Evolutionary conservation across 305 asterid genomes (phyloP).

Genomic region (Solanum chacoense): DNA sequence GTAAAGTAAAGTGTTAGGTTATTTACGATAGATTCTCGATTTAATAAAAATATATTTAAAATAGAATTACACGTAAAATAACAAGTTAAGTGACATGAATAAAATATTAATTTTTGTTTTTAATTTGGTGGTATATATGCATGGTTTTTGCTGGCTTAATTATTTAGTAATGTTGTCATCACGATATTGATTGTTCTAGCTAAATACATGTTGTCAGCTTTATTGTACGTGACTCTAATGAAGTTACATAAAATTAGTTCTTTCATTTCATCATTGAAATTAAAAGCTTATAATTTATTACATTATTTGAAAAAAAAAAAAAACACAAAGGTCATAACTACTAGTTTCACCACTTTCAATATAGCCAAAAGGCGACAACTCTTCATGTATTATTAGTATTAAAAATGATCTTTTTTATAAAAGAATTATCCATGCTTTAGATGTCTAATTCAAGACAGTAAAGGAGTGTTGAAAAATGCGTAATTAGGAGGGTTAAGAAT

Average conservation of each 20-base stretch:
- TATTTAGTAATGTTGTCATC: not conserved
- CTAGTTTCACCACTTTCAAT: not conserved
- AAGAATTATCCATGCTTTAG: not conserved
- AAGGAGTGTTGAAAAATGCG: no score
- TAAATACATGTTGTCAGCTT: not conserved
- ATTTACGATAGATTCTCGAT: no score
- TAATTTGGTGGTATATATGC: not conserved
- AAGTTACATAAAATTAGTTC: not conserved
- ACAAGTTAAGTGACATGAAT: not conserved
- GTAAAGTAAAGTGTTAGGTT: no score
- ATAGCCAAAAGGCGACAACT: not conserved
- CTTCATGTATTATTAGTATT: not conserved
- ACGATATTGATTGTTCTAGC: not conserved
- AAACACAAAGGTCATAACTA: not conserved
- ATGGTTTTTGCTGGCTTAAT: not conserved
- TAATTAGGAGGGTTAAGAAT: not conserved
- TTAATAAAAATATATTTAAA: no score
- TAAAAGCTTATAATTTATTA: not conserved
- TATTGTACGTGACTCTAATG: not conserved
- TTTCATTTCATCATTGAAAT: not conserved
- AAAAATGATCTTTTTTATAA: not conserved
- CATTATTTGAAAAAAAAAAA: not conserved
- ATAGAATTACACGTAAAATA: no score
- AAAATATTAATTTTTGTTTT: not conserved
- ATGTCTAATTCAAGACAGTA: no score